Base-by-base conservation (phyloP, 2,329 filamentous ascomycete species). In the Colletotrichum coccodes region DNA sequence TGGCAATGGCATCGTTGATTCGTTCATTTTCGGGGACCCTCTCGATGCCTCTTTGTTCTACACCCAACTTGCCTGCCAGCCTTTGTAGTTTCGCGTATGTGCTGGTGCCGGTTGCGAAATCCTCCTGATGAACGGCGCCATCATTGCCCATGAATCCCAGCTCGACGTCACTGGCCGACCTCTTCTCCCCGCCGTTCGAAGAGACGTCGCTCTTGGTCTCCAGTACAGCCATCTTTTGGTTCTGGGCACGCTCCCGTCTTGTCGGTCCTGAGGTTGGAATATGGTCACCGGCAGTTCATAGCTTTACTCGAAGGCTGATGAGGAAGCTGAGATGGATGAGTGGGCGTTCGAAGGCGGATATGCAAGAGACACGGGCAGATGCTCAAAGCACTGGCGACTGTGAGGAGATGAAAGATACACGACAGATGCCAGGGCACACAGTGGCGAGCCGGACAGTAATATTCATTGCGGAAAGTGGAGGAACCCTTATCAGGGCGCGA, bases 31-130 rank as follows among this genome's bases (percentile, higher is more conserved):
- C 87, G 0, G 91, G 91, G 38, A 94, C 92, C 54, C 92, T 86
- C 80, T 94, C 92, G 68, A 94, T 93, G 61, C 92, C 92, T 75
- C 92, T 83, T 80, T 92, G 89, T 79, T 95, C 92, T 62, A 94
- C 87, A 47, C 90, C 87, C 71, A 91, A 84, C 73, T 85, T 89
- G 49, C 86, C 89, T 0, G 90, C 91, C 16, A 92, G 74, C 34
- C 89, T 85, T 77, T 92, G 90, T 0, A 90, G 71, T 69, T 71
- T 78, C 11, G 76, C 76, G 52, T 75, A 77, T 3, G 66, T 56
- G 49, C 61, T 69, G 66, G 56, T 66, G 36, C 67, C 63, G 40
- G 67, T 32, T 46, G 46, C 67, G 57, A 70, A 68, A 14, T 61
- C 67, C 11, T 50, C 57, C 30, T 63, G 36, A 30, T 58, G 58